Percentiles rank a stretch among this genome's conserved stretches.
Evolutionary conservation across 2,329 filamentous ascomycete genomes (phyloP).

Genomic region (Scleromitrula shiraiana): DNA sequence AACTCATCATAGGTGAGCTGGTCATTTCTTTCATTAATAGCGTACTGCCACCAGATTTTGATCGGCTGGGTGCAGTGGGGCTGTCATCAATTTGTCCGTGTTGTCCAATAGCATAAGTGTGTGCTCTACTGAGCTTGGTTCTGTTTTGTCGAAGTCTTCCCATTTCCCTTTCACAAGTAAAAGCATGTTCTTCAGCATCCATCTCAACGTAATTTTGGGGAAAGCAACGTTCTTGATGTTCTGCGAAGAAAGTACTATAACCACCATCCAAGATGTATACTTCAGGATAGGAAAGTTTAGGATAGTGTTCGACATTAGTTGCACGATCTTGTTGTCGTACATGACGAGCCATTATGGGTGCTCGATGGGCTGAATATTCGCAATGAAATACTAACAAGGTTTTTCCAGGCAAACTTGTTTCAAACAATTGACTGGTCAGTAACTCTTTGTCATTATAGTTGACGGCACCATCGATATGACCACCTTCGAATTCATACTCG

Average conservation of each 20-base stretch:
- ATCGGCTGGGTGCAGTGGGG: conserved; percentile 40
- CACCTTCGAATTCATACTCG: conserved; percentile 96
- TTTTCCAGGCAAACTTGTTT: conserved; percentile 52
- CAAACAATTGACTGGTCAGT: conserved; percentile 71
- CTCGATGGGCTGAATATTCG: conserved; percentile 95
- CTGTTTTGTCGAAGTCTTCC: conserved; percentile 81
- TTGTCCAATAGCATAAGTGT: conserved; percentile 93
- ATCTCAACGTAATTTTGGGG: conserved; percentile 97
- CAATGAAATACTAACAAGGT: conserved; percentile 91
- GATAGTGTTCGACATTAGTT: conserved; percentile 79
- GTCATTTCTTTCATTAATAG: conserved; percentile 34
- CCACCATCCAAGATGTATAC: conserved; percentile 95
- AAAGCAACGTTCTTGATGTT: conserved; percentile 73
- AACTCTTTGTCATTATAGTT: conserved; percentile 97
- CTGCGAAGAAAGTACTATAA: conserved; percentile 84
- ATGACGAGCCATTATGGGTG: conserved; percentile 91
- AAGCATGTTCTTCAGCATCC: conserved; percentile 84
- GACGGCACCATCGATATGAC: conserved; percentile 85
- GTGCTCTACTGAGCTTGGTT: conserved; percentile 75
- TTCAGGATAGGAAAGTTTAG: conserved; percentile 86
- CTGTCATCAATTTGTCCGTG: conserved; percentile 50
- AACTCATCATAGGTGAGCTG: conserved; percentile 19
- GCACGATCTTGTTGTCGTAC: conserved; percentile 83
- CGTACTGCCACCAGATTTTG: conserved; percentile 19
- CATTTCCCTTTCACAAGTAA: conserved; percentile 90